phyloP scores from a whole-genome alignment of 257 asterid genomes.

The Rhazya stricta region DNA sequence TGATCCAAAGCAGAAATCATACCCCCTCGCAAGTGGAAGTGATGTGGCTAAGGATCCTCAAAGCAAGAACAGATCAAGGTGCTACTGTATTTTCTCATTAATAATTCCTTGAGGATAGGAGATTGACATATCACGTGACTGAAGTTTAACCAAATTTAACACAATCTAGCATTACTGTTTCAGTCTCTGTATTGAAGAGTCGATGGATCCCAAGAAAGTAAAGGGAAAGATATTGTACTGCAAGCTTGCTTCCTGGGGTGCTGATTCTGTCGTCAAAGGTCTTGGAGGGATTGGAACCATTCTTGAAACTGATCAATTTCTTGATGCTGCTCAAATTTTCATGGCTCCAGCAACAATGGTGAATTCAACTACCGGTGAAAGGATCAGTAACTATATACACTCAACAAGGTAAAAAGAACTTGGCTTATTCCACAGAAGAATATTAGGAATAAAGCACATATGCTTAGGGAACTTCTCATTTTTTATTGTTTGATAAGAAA shows the following conservation, averaged over 20 bases:
- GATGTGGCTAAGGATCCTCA: conserved; percentile 61
- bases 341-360: conserved; percentile 80
- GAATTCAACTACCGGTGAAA: conserved; percentile 44
- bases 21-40: conserved; percentile 63
- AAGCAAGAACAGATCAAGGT: conserved; percentile 48
- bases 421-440: neutral
- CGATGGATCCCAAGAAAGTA: conserved; percentile 82
- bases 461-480: neutral
- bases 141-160: neutral
- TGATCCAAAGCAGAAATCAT: conserved; percentile 48
- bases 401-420: conserved; percentile 47
- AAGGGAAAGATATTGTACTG: conserved; percentile 76
- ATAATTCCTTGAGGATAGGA: neutral
- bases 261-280: conserved; percentile 64
- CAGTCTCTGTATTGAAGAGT: conserved; percentile 50
- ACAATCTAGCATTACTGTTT: neutral
- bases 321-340: conserved; percentile 64
- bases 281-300: conserved; percentile 75
- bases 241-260: conserved; percentile 51
- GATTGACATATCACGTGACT: neutral
- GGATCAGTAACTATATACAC: conserved; percentile 42
- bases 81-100: conserved; percentile 1
- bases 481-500: neutral
- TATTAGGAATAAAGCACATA: neutral
- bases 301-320: conserved; percentile 48